Evolutionary conservation across 2,329 filamentous ascomycete species (phyloP), one percentile per base, ranked within the genome.

Genomic region (Diplodia intermedia): DNA sequence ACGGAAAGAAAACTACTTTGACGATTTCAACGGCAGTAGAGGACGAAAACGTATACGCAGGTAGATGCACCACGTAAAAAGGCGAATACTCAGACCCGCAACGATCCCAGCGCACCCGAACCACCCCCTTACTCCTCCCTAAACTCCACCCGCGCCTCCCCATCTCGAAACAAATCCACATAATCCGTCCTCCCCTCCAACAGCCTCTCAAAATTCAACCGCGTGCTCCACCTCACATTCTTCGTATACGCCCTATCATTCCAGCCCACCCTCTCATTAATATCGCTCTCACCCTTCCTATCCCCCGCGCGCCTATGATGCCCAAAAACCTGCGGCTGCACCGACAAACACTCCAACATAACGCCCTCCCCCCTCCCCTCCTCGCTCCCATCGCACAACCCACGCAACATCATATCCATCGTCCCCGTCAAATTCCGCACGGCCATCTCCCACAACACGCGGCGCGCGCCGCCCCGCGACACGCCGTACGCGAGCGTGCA

Each of bases 381-480:
- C n/a, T 70, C 66, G 11, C 11, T 12, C 33, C 74, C 72, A 60
- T 78, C 73, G 66, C 76, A 73, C 57, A 79, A 70, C 29, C 75
- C 70, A 14, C 72, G 62, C 5, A 78, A 66, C 73, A 76, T 75
- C 40, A 75, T 72, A 49, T 79, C 76, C 69, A 79, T 81, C 0
- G 80, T 75, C 5, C 55, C 65, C 14, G 68, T 69, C 49, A 65
- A 47, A 14, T 67, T 72, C 2, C 71, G 68, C 11, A 77, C 67
- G 2, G 71, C 73, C 12, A 75, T 71, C 60, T 75, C 72, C 55
- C 73, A 76, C 4, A 77, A 68, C 20, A 76, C 66, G 49, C 73
- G 74, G 11, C 74, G 71, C 2, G 75, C 75, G 1, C 69, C 71
- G 2, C 54, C 60, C 62, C 66, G 69, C 9, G 70, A 69, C 6